Conservation (phyloP, 129 eudicot genomes). For the Lonicera japonica region DNA sequence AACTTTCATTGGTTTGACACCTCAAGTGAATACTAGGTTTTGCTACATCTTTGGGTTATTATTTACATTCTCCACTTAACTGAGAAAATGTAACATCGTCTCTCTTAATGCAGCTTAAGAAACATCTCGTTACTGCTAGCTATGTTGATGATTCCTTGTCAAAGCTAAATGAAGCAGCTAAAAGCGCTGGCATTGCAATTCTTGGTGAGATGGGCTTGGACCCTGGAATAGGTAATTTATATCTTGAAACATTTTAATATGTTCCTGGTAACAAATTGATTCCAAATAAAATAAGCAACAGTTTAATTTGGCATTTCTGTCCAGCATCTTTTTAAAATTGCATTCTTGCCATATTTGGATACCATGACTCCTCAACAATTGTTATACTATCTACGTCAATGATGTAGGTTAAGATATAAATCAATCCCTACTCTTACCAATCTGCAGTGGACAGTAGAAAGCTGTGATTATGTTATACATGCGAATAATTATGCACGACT, state of each 20-base stretch:
- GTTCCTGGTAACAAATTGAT: neutral
- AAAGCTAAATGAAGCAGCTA: conserved; percentile 70
- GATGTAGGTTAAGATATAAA: too few species aligned
- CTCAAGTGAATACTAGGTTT: too few species aligned
- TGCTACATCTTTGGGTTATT: too few species aligned
- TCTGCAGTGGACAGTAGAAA: too few species aligned
- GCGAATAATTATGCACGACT: too few species aligned
- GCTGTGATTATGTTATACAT: too few species aligned
- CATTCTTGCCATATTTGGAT: too few species aligned
- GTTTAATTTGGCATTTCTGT: neutral
- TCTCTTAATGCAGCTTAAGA: conserved; percentile 61
- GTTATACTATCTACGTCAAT: too few species aligned
- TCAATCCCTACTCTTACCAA: too few species aligned
- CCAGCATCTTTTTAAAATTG: neutral
- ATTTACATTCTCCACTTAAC: neutral
- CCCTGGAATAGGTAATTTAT: conserved; percentile 84
- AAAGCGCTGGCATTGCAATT: conserved; percentile 72
- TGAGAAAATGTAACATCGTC: neutral
- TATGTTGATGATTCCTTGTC: conserved; percentile 76
- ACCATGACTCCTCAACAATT: too few species aligned
- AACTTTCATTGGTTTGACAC: too few species aligned
- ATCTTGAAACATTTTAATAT: neutral
- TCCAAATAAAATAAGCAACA: too few species aligned
- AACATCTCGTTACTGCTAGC: conserved; percentile 93
- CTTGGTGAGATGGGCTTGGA: conserved; percentile 99